phyloP scores from a whole-genome alignment of 208 protist species.

The Trypanosoma lewisi region DNA sequence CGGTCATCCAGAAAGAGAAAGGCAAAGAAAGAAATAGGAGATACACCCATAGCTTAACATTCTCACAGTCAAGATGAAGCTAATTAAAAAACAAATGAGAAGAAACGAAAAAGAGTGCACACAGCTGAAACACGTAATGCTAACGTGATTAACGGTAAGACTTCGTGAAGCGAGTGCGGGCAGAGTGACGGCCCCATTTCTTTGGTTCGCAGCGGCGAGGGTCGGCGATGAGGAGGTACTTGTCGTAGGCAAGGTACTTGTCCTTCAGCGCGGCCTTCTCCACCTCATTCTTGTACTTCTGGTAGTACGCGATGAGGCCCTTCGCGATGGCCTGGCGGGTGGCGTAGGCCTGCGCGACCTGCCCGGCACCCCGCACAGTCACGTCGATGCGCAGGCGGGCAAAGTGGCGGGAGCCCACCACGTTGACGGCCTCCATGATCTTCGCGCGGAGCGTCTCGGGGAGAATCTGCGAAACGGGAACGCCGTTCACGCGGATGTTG shows the following conservation, averaged over 20 bases:
- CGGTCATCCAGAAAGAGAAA: conserved; percentile 6
- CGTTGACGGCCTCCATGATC: conserved; percentile 96
- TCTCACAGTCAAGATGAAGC: neutral
- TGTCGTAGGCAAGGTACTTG: conserved; percentile 96
- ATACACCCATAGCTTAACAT: neutral
- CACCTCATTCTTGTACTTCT: conserved; percentile 97
- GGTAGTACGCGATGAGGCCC: conserved; percentile 98
- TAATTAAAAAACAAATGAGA: conserved; percentile 20
- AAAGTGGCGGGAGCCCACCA: conserved; percentile 96
- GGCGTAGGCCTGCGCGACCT: conserved; percentile 98
- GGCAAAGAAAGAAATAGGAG: conserved; percentile 22
- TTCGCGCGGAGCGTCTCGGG: conserved; percentile 98
- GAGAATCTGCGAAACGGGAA: conserved; percentile 96
- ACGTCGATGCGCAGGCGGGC: conserved; percentile 97
- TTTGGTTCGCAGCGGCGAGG: conserved; percentile 99
- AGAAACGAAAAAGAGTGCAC: conserved; percentile 16
- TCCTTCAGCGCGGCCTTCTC: conserved; percentile 99
- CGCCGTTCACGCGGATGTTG: conserved; percentile 98
- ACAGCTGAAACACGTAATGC: conserved; percentile 1
- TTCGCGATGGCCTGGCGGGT: conserved; percentile 99
- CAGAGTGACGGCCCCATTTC: conserved; percentile 99
- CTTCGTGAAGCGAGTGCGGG: conserved; percentile 98
- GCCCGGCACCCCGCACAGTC: conserved; percentile 97
- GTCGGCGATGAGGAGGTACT: conserved; percentile 99
- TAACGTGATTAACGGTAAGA: conserved; percentile 28